phyloP scores from a whole-genome alignment of 2,329 filamentous ascomycete species.

The Hypoxylon sp. region DNA sequence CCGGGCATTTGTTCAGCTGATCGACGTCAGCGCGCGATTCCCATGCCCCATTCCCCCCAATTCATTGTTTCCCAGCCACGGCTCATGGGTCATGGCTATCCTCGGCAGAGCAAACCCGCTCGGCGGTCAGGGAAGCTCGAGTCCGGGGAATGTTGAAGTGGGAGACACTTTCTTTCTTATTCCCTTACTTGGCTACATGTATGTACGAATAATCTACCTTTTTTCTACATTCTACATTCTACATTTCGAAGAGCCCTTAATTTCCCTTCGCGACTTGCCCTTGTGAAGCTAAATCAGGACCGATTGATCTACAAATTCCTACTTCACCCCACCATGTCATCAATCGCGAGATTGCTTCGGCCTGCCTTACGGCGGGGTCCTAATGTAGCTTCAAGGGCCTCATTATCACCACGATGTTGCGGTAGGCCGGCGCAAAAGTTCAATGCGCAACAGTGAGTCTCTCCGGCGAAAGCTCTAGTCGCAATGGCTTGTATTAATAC shows the following conservation, averaged over 20 bases:
- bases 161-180: slow-evolving; percentile 23
- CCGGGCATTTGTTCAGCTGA: slow-evolving; percentile 24
- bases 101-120: slow-evolving; percentile 47
- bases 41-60: slow-evolving; percentile 24
- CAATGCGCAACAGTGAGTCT: slow-evolving; percentile 54
- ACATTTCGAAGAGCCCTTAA: slow-evolving; percentile 1
- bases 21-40: slow-evolving; percentile 39
- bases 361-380: slow-evolving; percentile 66
- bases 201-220: slow-evolving; percentile 9
- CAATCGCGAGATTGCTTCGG: slow-evolving; percentile 66
- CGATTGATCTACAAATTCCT: slow-evolving; percentile 15
- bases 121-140: slow-evolving; percentile 32
- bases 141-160: slow-evolving; percentile 38
- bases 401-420: slow-evolving; percentile 49
- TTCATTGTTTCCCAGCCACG: slow-evolving; percentile 26
- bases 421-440: slow-evolving; percentile 49
- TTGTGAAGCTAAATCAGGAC: background rate
- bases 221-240: slow-evolving; percentile 3
- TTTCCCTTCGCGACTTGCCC: slow-evolving; percentile 1
- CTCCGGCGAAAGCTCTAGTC: slow-evolving; percentile 5
- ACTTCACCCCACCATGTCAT: slow-evolving; percentile 59
- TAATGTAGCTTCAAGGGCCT: slow-evolving; percentile 53
- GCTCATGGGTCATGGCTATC: slow-evolving; percentile 45
- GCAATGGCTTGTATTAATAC: slow-evolving; percentile 28
- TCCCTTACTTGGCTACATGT: slow-evolving; percentile 2